A percentile compares a stretch with the other conserved stretches of the same genome.
These are phyloP conservation scores for Rhizomucor miehei DNA, from an alignment of 371 early-diverging fungal species.

Conservation along the genomic window DNA sequence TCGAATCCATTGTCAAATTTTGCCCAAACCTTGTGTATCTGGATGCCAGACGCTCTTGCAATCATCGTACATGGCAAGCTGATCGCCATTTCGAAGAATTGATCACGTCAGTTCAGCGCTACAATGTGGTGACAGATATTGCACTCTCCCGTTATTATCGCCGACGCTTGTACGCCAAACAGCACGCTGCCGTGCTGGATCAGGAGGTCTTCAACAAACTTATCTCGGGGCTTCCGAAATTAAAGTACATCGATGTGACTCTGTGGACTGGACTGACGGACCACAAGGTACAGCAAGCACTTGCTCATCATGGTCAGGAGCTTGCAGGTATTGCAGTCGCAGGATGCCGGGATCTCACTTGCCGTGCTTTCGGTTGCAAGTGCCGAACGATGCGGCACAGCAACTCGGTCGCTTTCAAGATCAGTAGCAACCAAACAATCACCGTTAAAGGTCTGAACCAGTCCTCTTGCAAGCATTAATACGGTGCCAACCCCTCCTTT, in stretches of 20 bases:
- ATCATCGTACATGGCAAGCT: background rate
- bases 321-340: background rate
- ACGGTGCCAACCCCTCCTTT: too few relatives aligned
- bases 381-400: too few relatives aligned
- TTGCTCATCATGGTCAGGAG: too few relatives aligned
- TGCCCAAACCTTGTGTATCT: slow-evolving; percentile 1
- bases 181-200: background rate
- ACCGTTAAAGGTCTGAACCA: too few relatives aligned
- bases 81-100: background rate
- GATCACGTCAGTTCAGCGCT: background rate
- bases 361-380: slow-evolving; percentile 2
- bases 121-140: too few relatives aligned
- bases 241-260: background rate
- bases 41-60: background rate
- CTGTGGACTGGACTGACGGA: background rate
- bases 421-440: too few relatives aligned
- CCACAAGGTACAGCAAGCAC: slow-evolving; percentile 1
- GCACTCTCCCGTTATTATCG: too few relatives aligned
- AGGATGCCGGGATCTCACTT: background rate
- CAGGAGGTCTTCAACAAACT: background rate
- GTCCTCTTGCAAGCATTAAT: background rate
- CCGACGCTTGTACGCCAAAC: too few relatives aligned
- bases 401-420: too few relatives aligned
- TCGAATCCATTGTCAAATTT: slow-evolving; percentile 1
- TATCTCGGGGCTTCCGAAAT: background rate